Base-by-base conservation (phyloP, 495 filamentous ascomycete genomes). In the Penicillium samsonianum region DNA sequence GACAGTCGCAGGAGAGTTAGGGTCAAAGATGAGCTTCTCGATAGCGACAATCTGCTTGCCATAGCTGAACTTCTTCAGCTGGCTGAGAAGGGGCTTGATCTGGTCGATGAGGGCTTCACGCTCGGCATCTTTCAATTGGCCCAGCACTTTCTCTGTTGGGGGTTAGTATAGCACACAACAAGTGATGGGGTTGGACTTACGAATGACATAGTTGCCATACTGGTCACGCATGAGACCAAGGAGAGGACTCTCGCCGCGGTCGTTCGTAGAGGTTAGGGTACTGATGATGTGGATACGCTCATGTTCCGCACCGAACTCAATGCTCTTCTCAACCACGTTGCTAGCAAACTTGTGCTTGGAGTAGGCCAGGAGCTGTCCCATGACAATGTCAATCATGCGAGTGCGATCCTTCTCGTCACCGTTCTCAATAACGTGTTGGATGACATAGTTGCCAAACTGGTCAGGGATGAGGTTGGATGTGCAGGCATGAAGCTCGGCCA, bases 261-360 rank as follows among this genome's bases (percentile, higher is more conserved):
- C 80, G 42, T 83, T 80, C 14, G 74, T 55, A 10, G 79, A 78
- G 3, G 83, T 86, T 17, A 96, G 73, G 31, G 79, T 83, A 20
- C 76, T 74, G 55, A 93, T 83, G 62, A 98, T 95, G 38, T 82
- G 79, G 17, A 74, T 81, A 46, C 87, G 84, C 65, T 96, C 85
- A 45, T 87, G 81, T 19, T 82, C 75, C 1, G 82, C 85, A 11
- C 90, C 91, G 60, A 83, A 84, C 53, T 87, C 77, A 47, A 98
- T 90, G 62, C 91, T 94, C 77, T 92, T 96, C 74, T 98, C 94
- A 1, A 98, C 95, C 5, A 98, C 94, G 63, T 98, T 97, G 62
- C 91, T 96, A 4, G 95, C 94, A 65, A 92, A 96, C 68, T 98
- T 98, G 74, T 98, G 93, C 76, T 90, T 96, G 6, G 90, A 96